Conservation (phyloP, 805 yeast species). For the Candida suzukii region DNA sequence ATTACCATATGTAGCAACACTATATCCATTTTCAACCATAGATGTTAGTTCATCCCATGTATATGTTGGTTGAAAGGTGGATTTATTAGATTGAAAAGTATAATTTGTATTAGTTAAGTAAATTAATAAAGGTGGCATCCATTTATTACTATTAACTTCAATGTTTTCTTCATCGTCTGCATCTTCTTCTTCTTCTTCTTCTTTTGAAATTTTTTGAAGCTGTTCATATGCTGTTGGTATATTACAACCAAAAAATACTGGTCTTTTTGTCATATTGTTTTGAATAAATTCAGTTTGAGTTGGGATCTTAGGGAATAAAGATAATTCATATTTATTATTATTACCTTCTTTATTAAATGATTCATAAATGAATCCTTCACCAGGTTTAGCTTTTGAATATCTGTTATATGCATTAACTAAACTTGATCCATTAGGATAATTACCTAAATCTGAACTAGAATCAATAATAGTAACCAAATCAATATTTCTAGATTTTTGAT, state of each 20-base stretch:
- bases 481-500: slow-evolving; percentile 27
- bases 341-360: too few species aligned
- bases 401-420: slow-evolving; percentile 32
- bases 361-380: slow-evolving; percentile 2
- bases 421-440: slow-evolving; percentile 57
- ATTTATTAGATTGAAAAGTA: slow-evolving; percentile 41
- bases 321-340: too few species aligned
- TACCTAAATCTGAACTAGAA: slow-evolving; percentile 42
- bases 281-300: slow-evolving; percentile 17
- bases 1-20: slow-evolving; percentile 40
- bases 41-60: slow-evolving; percentile 32
- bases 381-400: slow-evolving; percentile 7
- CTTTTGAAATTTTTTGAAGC: slow-evolving; percentile 5
- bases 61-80: slow-evolving; percentile 53
- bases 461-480: slow-evolving; percentile 36
- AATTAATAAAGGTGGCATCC: slow-evolving; percentile 46
- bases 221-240: slow-evolving; percentile 22
- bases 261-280: slow-evolving; percentile 16
- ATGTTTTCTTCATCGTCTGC: too few species aligned
- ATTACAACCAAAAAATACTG: slow-evolving; percentile 39
- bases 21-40: slow-evolving; percentile 47
- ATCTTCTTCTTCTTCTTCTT: too few species aligned
- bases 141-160: slow-evolving; percentile 7
- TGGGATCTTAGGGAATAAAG: slow-evolving; percentile 33
- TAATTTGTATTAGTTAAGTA: slow-evolving; percentile 41